Evolutionary conservation across 2,329 filamentous ascomycete genomes (phyloP).

Genomic region (Fusarium sp.): DNA sequence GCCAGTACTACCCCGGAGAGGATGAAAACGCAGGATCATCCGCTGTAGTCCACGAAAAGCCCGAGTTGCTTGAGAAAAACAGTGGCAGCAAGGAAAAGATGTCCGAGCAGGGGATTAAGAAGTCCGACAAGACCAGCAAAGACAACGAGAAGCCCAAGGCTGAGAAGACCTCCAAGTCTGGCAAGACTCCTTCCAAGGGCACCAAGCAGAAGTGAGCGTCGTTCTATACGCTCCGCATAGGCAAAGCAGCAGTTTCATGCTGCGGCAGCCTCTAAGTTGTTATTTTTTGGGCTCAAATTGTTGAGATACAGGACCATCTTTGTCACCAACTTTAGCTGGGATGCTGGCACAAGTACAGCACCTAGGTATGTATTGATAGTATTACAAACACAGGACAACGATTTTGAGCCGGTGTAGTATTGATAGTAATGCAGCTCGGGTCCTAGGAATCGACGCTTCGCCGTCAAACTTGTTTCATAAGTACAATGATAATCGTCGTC

Average conservation of each 20-base stretch:
- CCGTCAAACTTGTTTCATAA: neutral
- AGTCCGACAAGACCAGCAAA: neutral
- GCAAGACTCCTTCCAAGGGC: neutral
- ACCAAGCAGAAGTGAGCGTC: neutral
- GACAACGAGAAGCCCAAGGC: neutral
- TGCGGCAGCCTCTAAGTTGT: neutral
- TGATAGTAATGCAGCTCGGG: constrained; percentile 3
- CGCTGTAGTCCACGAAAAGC: constrained; percentile 2
- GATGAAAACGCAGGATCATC: neutral
- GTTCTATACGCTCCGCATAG: neutral
- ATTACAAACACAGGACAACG: neutral
- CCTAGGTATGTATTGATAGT: neutral
- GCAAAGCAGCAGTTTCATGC: neutral
- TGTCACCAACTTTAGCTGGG: neutral
- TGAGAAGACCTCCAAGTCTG: constrained; percentile 1
- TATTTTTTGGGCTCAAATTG: neutral
- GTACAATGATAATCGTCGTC: neutral
- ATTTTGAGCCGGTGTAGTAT: neutral
- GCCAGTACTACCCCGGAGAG: constrained; percentile 41
- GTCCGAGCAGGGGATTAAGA: constrained; percentile 7
- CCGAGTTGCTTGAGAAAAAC: neutral
- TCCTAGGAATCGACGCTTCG: neutral
- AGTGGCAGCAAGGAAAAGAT: neutral
- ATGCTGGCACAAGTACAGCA: neutral
- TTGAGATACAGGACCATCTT: neutral